These are phyloP conservation scores for Achaetomiella virescens DNA, from an alignment of 495 filamentous ascomycete species.

Conservation along the genomic window DNA sequence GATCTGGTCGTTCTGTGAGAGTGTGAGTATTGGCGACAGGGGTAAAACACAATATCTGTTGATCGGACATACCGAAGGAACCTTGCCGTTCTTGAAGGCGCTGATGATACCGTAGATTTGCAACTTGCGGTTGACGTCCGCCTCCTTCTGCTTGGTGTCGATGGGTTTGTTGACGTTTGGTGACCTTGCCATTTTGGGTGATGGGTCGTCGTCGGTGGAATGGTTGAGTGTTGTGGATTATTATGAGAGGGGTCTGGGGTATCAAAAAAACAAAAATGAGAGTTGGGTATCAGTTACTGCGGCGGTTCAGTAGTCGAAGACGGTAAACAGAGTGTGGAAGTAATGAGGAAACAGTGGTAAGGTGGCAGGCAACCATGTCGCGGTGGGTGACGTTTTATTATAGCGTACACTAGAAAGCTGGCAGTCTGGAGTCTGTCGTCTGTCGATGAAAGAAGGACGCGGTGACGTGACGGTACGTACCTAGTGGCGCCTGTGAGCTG, in stretches of 20 bases:
- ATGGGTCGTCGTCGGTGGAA: neutral
- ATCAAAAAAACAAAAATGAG: conserved; percentile 14
- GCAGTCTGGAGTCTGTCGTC: neutral
- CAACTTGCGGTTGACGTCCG: conserved; percentile 85
- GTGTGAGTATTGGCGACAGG: conserved; percentile 9
- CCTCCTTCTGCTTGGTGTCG: conserved; percentile 52
- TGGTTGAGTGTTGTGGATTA: neutral
- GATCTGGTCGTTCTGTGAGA: conserved; percentile 77
- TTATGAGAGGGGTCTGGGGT: conserved; percentile 14
- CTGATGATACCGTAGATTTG: conserved; percentile 89
- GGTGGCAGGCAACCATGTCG: neutral
- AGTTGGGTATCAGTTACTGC: conserved; percentile 10
- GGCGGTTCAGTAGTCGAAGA: neutral
- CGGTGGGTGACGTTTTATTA: conserved; percentile 10
- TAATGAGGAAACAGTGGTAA: neutral
- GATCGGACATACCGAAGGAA: conserved; percentile 68
- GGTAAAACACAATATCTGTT: neutral
- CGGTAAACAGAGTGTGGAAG: neutral
- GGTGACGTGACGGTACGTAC: conserved; percentile 11
- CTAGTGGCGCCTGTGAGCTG: neutral
- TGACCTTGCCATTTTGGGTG: conserved; percentile 24
- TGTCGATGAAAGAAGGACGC: neutral
- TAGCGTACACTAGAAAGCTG: neutral
- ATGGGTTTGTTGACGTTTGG: conserved; percentile 59
- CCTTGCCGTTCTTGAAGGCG: conserved; percentile 83